Base-by-base conservation (phyloP, 345 rosid species). In the Laguncularia racemosa region DNA sequence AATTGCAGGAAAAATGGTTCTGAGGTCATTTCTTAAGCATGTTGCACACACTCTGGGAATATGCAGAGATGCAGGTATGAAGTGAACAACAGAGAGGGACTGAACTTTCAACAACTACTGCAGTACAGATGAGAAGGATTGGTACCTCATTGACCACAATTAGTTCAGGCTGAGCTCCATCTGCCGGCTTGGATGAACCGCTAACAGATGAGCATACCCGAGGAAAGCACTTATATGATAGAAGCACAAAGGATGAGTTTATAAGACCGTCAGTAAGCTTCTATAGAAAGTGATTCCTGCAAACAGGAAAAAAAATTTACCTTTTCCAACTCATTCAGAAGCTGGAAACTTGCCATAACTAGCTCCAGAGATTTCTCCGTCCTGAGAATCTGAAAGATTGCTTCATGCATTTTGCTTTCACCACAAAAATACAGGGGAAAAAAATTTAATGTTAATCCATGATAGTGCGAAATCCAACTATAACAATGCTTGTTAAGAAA, bases 351-450 rank as follows among this genome's bases (percentile, higher is more conserved):
- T 48, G 80, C 60, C 68, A 82, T 70, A 14, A 86, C 68, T 56
- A 89, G 69, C 55, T 92, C 96, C 62, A 89, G 63, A 47, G 85
- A 77, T 52, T 58, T 79, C 45, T 86, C 95, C 18, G 64, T 66
- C 64, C 81, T 80, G 71, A 89, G 46, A 19, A 85, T 83, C 69
- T 75, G 62, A 16, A 89, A 87, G 49, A 89, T 76, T 2, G 89
- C 89, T 67, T 77, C 85, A 17, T 67, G 64, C 89, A 93, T 84
- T 75, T 86, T 85, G 67, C 96, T 93, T 61, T 60, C 58, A 48
- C 33, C 44, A 15, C 23, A 50, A 19, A 61, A 33, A 3, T 46
- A 12, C 12, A 53, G 26, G 46, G 2, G 1, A 19, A 44, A 15
- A 19, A 47, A 21, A 50, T 18, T 13, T 6, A 51, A 3, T 45